Percentiles rank a stretch among this genome's conserved stretches.
Evolutionary conservation across 2,329 filamentous ascomycete genomes (phyloP).

Genomic region (Fusarium cyanostomum): DNA sequence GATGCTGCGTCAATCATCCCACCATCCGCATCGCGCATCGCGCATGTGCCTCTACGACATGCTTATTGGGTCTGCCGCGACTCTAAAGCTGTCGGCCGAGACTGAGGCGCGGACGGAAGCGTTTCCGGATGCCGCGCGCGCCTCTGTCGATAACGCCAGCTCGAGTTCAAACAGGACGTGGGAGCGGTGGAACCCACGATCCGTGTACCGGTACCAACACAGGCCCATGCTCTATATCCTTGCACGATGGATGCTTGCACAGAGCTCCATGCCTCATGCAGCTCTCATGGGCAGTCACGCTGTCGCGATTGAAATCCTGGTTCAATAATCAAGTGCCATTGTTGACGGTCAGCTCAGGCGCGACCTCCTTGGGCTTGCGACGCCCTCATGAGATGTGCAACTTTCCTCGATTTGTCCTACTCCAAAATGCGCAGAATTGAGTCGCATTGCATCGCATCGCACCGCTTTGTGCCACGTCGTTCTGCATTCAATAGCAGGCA

Average conservation of each 20-base stretch:
- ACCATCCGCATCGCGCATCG: conserved; percentile 27
- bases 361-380: background rate
- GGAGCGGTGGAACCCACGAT: conserved; percentile 32
- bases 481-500: background rate
- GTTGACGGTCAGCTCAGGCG: background rate
- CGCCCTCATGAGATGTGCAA: background rate
- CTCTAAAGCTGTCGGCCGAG: conserved; percentile 17
- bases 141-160: conserved; percentile 9
- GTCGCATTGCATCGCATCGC: background rate
- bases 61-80: conserved; percentile 26
- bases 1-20: conserved; percentile 34
- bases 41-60: conserved; percentile 23
- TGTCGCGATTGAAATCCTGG: background rate
- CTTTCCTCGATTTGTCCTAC: background rate
- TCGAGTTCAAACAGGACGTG: conserved; percentile 9
- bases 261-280: conserved; percentile 10
- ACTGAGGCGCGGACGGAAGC: conserved; percentile 9
- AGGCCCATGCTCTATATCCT: conserved; percentile 5
- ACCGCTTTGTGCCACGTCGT: conserved; percentile 2
- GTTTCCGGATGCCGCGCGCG: conserved; percentile 28
- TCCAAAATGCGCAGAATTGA: background rate
- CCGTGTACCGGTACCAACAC: conserved; percentile 13
- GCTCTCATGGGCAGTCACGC: conserved; percentile 12
- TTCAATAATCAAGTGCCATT: conserved; percentile 4
- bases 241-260: conserved; percentile 8